Conservation (phyloP, 129 eudicot species). For the Sambucus nigra region DNA sequence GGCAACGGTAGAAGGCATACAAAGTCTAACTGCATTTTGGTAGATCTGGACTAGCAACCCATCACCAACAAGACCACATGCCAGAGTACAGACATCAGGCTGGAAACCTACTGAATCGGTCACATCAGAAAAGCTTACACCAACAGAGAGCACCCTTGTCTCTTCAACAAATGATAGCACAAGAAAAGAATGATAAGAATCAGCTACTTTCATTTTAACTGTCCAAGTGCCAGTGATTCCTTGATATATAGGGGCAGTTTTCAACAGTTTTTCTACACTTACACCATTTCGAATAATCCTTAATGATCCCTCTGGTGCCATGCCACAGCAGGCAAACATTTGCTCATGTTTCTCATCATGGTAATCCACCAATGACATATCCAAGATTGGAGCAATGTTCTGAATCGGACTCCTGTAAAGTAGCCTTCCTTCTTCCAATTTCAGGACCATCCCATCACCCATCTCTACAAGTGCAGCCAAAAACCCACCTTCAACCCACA, state of each 20-base stretch:
- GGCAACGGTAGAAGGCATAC: slow-evolving; percentile 48
- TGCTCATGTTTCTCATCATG: slow-evolving; percentile 87
- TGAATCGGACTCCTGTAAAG: slow-evolving; percentile 57
- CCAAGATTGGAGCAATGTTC: slow-evolving; percentile 88
- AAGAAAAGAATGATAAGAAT: slow-evolving; percentile 70
- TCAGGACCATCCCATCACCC: slow-evolving; percentile 94
- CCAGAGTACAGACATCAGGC: slow-evolving; percentile 92
- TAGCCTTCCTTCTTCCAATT: slow-evolving; percentile 64
- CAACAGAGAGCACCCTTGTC: slow-evolving; percentile 94
- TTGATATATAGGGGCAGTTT: slow-evolving; percentile 78
- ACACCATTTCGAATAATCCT: slow-evolving; percentile 78
- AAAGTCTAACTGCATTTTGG: slow-evolving; percentile 62
- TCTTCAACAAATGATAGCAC: slow-evolving; percentile 93
- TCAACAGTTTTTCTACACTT: slow-evolving; percentile 67
- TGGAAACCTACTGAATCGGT: slow-evolving; percentile 83
- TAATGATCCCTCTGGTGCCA: slow-evolving; percentile 90
- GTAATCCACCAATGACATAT: slow-evolving; percentile 73
- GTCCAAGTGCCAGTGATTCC: slow-evolving; percentile 95
- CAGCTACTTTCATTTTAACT: slow-evolving; percentile 54
- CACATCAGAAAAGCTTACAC: slow-evolving; percentile 86
- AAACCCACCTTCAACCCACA: slow-evolving; percentile 79
- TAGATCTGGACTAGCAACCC: slow-evolving; percentile 72
- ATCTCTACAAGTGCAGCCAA: slow-evolving; percentile 75
- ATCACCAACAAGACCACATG: slow-evolving; percentile 75
- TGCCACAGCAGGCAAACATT: slow-evolving; percentile 94